Evolutionary conservation across 208 protist species (phyloP), one percentile per base, ranked within the genome.

Genomic region (Leishmania aethiopica): DNA sequence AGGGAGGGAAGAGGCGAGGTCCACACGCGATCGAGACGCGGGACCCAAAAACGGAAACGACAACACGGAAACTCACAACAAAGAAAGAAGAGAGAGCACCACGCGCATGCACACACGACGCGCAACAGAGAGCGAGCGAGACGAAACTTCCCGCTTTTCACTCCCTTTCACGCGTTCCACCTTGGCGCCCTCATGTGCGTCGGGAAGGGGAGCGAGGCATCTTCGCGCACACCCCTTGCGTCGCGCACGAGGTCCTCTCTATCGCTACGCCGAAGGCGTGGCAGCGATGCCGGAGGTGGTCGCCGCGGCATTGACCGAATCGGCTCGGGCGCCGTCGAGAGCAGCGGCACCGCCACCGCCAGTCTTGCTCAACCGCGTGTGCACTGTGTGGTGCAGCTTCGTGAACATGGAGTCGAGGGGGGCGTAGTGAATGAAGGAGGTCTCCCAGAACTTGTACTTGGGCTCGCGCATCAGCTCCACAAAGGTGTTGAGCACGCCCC

Each of bases 401-500:
- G 96, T 90, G 85, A 99, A 99, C 64, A 99, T 96, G 42, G 91
- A 88, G 81, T 99, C 97, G 15, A 94, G 81, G 37, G 85, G 85
- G 25, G 85, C 82, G 32, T 87, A 83, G 78, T 90, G 84, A 19
- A 98, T 98, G 81, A 99, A 99, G 59, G 80, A 85, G 75, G 99
- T 98, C 71, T 95, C 88, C 99, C 99, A 99, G 89, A 99, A 98
- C 59, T 91, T 86, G 86, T 98, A 98, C 78, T 91, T 85, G 19
- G 90, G 91, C 75, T 99, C 99, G 77, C 99, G 98, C 92, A 99
- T 99, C 49, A 99, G 90, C 89, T 99, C 99, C 80, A 99, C 99
- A 86, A 99, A 99, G 25, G 99, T 99, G 89, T 99, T 99, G 40
- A 99, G 92, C 55, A 99, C 87, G 40, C 99, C 99, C 99, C 99